Percentiles rank a stretch among this genome's conserved stretches.
phyloP scores from a whole-genome alignment of 176 grass and related monocot genomes.

The Carex parvula region DNA sequence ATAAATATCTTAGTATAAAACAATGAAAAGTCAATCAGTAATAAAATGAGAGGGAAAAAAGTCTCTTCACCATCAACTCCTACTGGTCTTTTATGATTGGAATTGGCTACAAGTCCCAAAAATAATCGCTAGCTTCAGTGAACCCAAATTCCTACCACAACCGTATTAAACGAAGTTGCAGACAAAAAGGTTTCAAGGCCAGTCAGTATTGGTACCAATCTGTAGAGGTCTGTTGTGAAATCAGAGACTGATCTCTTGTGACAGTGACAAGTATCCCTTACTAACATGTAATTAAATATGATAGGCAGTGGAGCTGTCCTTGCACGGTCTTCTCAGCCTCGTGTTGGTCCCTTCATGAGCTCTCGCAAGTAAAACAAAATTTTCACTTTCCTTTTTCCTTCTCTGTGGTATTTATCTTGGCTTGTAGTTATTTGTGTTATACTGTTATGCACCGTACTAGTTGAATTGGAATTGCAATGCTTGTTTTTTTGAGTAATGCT shows the following conservation, averaged over 20 bases:
- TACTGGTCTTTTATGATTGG: not conserved
- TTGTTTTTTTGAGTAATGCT: constrained; percentile 20
- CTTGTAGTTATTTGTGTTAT: not conserved
- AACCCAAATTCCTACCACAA: not conserved
- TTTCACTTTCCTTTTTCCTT: constrained; percentile 33
- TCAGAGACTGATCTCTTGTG: not conserved
- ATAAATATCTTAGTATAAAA: not conserved
- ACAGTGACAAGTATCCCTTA: not conserved
- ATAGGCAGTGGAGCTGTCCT: constrained; percentile 90
- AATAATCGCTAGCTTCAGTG: not conserved
- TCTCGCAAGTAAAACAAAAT: constrained; percentile 64
- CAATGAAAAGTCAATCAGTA: not conserved
- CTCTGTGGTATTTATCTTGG: constrained; percentile 4
- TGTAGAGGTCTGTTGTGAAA: not conserved
- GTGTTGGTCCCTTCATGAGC: constrained; percentile 94
- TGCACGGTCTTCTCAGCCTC: constrained; percentile 91
- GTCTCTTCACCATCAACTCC: not conserved
- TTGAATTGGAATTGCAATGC: not conserved
- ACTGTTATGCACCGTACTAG: not conserved
- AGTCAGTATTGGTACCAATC: not conserved
- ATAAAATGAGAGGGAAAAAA: not conserved
- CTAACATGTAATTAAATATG: constrained; percentile 8
- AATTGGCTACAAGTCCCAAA: not conserved
- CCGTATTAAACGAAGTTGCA: not conserved
- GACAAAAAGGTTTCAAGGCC: not conserved